A percentile compares a stretch with the other conserved stretches of the same genome.
Evolutionary conservation across 148 eudicot genomes (phyloP).

Genomic region (Camellia lanceoleosa): DNA sequence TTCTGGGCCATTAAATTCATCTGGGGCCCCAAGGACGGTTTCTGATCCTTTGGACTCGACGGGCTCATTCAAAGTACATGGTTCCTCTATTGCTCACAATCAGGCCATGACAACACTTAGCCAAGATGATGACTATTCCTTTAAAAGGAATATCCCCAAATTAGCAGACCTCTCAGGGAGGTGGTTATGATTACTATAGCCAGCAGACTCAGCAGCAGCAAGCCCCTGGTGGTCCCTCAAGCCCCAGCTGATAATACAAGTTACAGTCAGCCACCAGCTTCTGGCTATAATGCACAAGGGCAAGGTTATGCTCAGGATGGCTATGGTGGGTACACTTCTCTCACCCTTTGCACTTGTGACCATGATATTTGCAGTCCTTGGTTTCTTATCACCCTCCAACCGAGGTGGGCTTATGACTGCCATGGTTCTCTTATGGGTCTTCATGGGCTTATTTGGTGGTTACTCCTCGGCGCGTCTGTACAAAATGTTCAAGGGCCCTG

Average conservation of each 20-base stretch:
- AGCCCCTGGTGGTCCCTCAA: no score
- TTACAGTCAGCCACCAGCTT: no score
- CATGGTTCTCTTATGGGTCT: conserved; percentile 48
- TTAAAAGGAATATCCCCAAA: conserved; percentile 59
- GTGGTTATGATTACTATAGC: no score
- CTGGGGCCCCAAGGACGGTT: conserved; percentile 74
- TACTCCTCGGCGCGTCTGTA: conserved; percentile 33
- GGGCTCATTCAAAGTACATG: conserved; percentile 55
- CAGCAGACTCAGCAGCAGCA: no score
- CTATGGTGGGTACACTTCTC: no score
- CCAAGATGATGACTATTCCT: conserved; percentile 68
- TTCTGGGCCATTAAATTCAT: conserved; percentile 83
- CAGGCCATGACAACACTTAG: conserved; percentile 88
- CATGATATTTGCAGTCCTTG: conserved; percentile 41
- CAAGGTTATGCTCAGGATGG: no score
- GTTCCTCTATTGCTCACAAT: conserved; percentile 51
- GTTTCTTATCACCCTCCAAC: conserved; percentile 45
- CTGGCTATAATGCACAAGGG: no score
- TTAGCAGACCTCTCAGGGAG: no score
- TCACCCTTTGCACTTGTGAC: conserved; percentile 25
- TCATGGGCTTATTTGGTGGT: conserved; percentile 45
- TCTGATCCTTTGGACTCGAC: conserved; percentile 77
- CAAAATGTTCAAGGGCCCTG: conserved; percentile 37
- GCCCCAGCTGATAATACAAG: no score
- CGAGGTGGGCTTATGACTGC: conserved; percentile 49